Base-by-base conservation (phyloP, 805 yeast genomes). In the Wickerhamomyces subpelliculosus region DNA sequence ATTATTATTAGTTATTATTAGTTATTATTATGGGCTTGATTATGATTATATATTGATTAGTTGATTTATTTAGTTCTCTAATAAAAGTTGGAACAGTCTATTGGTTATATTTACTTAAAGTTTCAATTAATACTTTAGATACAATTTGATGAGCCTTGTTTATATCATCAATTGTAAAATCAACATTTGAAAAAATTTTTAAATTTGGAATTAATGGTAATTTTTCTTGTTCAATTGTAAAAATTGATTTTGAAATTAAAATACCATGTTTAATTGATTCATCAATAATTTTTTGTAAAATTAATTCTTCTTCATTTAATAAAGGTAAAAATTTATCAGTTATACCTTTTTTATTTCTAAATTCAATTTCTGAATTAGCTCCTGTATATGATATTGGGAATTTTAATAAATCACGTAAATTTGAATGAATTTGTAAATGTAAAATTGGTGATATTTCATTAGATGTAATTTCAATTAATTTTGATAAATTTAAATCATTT, bases 261-360 rank as follows among this genome's bases (percentile, higher is more conserved):
- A 85, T 67, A 13, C 75, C 73, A 14, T 69, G 58, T 10, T 55
- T 52, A 38, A 84, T 67, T 9, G 77, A 65, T 18, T 59, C 58
- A 49, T 83, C 80, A 23, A 85, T 76, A 19, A 89, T 72, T 37
- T 62, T 63, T 59, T 85, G 94, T 39, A 90, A 61, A 36, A 84
- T 61, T 46, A 63, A 71, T 41, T 73, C 75, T 55, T 81, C 90
- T 26, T 57, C 45, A 45, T 63, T 67, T 44, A 61, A 60, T 24
- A 54, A 51, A 22, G 62, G 62, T 32, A 62, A 48, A 40, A 57
- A 52, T 40, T 59, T 60, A 27, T 58, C 55, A 17, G 61, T 48
- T 17, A 48, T 37, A 33, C 62, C 53, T 35, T 53, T 59, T 37
- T 60, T 58, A 40, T 64, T 62, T 17, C 42, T 39, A 24, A 31